Evolutionary conservation across 2,329 filamentous ascomycete genomes (phyloP).

Genomic region (Pezicula neosporulosa): DNA sequence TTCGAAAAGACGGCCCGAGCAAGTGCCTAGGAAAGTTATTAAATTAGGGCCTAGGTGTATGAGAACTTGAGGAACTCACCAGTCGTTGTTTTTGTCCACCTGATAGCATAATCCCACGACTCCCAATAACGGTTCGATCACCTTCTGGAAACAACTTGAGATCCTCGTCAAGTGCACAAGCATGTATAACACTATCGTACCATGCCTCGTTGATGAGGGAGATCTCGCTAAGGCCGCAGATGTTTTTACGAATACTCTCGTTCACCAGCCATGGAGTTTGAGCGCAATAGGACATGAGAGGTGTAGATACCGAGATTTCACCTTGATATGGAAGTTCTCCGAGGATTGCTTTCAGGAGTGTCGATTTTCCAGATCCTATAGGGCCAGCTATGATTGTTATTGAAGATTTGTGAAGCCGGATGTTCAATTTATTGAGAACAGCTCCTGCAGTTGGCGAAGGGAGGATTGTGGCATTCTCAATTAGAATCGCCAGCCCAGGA

Average conservation of each 20-base stretch:
- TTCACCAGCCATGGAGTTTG: conserved; percentile 19
- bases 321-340: conserved; percentile 12
- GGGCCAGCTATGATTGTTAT: conserved; percentile 17
- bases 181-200: conserved; percentile 23
- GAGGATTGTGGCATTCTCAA: neutral
- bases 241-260: conserved; percentile 22
- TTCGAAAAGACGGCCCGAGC: neutral
- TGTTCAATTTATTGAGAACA: neutral
- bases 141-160: conserved; percentile 28
- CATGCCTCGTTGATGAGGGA: conserved; percentile 3
- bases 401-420: neutral
- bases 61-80: conserved; percentile 22
- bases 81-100: conserved; percentile 39
- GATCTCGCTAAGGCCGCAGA: conserved; percentile 10
- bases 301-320: conserved; percentile 8
- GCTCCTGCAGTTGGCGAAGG: conserved; percentile 18
- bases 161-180: conserved; percentile 34
- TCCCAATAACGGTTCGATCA: conserved; percentile 34
- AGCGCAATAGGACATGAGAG: conserved; percentile 16
- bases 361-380: conserved; percentile 23
- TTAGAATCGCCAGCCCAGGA: neutral
- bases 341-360: conserved; percentile 15
- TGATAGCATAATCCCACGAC: conserved; percentile 35
- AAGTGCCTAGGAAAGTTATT: no score
- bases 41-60: no score